Conservation (phyloP, 441 rosid species). For the Melastoma candidum region DNA sequence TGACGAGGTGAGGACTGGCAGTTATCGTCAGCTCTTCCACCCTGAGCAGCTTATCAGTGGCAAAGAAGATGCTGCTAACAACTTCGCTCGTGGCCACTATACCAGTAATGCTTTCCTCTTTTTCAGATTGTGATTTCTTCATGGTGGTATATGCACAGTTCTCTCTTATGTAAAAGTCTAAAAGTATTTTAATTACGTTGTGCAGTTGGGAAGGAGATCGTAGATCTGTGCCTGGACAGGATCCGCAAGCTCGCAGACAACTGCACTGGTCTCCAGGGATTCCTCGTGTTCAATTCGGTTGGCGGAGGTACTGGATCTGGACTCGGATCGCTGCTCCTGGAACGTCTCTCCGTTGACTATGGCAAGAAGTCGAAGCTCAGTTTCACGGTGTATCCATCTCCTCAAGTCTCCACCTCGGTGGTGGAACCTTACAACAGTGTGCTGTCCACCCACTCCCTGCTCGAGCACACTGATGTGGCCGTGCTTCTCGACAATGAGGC, state of each 20-base stretch:
- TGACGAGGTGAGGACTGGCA: conserved; percentile 12
- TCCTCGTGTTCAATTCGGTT: conserved; percentile 18
- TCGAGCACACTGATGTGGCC: conserved; percentile 15
- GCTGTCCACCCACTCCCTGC: conserved; percentile 19
- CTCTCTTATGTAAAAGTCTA: background rate
- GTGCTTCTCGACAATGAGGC: conserved; percentile 18
- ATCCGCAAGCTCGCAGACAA: conserved; percentile 18
- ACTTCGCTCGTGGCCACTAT: conserved; percentile 16
- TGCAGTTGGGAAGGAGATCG: conserved; percentile 15
- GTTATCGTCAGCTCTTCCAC: conserved; percentile 15
- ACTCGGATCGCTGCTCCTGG: conserved; percentile 16
- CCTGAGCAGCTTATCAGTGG: conserved; percentile 16
- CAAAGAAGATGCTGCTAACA: conserved; percentile 17
- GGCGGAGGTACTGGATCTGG: conserved; percentile 18
- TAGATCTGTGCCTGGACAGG: conserved; percentile 18
- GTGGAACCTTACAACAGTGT: conserved; percentile 17
- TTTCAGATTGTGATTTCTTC: background rate
- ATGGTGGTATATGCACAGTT: no score
- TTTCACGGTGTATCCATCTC: conserved; percentile 15
- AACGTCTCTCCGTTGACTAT: conserved; percentile 18
- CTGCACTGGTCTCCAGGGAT: conserved; percentile 18
- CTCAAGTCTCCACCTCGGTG: conserved; percentile 15
- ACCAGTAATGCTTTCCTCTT: background rate
- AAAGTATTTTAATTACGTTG: background rate
- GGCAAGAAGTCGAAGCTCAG: conserved; percentile 22